These are phyloP conservation scores for Xerocomellus intermedius DNA, from an alignment of 768 basidiomycete species.

Conservation along the genomic window DNA sequence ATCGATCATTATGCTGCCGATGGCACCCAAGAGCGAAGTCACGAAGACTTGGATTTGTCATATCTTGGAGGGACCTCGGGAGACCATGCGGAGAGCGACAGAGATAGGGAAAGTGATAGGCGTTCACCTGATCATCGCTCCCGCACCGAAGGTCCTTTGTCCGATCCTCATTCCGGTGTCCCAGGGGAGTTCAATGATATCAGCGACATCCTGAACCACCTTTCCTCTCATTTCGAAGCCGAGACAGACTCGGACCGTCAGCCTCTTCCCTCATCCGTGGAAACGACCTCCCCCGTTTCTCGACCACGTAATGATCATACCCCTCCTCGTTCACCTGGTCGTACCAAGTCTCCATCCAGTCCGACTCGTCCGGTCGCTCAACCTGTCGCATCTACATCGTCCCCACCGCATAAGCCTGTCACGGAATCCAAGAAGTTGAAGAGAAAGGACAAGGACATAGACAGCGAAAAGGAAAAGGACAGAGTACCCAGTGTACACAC, in stretches of 20 bases:
- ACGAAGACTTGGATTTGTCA: slow-evolving; percentile 55
- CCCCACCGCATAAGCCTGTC: slow-evolving; percentile 24
- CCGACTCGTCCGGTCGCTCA: slow-evolving; percentile 35
- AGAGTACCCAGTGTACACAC: slow-evolving; percentile 50
- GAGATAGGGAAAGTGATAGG: slow-evolving; percentile 43
- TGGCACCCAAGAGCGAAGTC: slow-evolving; percentile 32
- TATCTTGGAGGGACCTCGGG: slow-evolving; percentile 42
- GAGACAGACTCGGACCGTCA: slow-evolving; percentile 44
- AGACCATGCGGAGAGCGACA: slow-evolving; percentile 26
- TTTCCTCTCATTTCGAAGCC: slow-evolving; percentile 67
- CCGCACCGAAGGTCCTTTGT: slow-evolving; percentile 33
- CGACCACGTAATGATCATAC: slow-evolving; percentile 25
- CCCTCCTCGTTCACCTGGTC: slow-evolving; percentile 21
- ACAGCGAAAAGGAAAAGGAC: slow-evolving; percentile 41
- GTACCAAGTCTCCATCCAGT: slow-evolving; percentile 38
- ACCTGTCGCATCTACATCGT: slow-evolving; percentile 54
- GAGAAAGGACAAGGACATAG: slow-evolving; percentile 31
- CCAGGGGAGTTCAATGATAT: slow-evolving; percentile 68
- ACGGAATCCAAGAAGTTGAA: slow-evolving; percentile 27
- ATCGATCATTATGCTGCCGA: slow-evolving; percentile 22
- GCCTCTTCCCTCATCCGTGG: slow-evolving; percentile 38
- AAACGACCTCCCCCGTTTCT: slow-evolving; percentile 31
- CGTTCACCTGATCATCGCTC: slow-evolving; percentile 26
- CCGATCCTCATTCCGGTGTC: slow-evolving; percentile 46
- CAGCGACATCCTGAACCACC: slow-evolving; percentile 72